Evolutionary conservation across 441 rosid species (phyloP).

Genomic region (Eutrema salsugineum): DNA sequence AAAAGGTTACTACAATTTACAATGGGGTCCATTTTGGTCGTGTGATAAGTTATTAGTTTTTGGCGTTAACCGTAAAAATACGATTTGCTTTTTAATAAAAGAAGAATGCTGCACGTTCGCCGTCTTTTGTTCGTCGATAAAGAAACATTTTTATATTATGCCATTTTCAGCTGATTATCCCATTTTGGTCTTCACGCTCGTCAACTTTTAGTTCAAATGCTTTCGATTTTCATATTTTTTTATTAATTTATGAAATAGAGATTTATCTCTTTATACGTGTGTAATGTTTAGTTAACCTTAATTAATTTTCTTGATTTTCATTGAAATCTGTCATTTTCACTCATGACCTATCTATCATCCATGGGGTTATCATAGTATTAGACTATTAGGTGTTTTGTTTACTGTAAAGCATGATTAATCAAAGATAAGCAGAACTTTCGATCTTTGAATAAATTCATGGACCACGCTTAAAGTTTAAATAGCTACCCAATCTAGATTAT

Average conservation of each 20-base stretch:
- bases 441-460: neutral
- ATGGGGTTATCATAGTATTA: conserved; percentile 19
- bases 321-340: conserved; percentile 16
- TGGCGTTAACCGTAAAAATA: conserved; percentile 11
- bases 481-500: neutral
- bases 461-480: neutral
- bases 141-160: neutral
- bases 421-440: neutral
- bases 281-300: neutral
- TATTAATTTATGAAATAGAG: neutral
- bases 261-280: conserved; percentile 3
- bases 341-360: conserved; percentile 15
- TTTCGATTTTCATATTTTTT: neutral
- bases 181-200: conserved; percentile 9
- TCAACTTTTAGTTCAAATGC: conserved; percentile 10
- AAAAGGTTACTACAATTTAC: neutral
- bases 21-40: conserved; percentile 19
- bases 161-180: conserved; percentile 16
- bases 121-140: conserved; percentile 24
- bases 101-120: conserved; percentile 18
- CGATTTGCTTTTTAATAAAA: neutral
- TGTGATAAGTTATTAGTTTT: conserved; percentile 19
- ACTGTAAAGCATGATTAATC: conserved; percentile 4
- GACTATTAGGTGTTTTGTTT: conserved; percentile 24
- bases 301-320: neutral